Conservation (phyloP, 306 rosid species). For the Prunus mume region DNA sequence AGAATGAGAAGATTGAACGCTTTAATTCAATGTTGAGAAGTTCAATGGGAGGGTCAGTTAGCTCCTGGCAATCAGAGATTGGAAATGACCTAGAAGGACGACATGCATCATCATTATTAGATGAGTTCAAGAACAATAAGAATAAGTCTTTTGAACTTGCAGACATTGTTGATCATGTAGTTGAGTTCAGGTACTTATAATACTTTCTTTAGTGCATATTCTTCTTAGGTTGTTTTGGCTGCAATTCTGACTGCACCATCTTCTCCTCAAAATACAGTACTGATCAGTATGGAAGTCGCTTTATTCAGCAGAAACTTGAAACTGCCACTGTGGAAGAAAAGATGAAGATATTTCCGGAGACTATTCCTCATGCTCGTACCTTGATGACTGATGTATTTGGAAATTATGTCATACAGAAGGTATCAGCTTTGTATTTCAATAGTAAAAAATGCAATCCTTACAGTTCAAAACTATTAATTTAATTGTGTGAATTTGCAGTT, state of each 20-base stretch:
- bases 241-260: slow-evolving; percentile 24
- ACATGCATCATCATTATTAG: slow-evolving; percentile 65
- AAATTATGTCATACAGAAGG: slow-evolving; percentile 96
- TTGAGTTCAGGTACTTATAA: slow-evolving; percentile 75
- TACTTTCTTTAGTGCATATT: slow-evolving; percentile 14
- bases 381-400: slow-evolving; percentile 98
- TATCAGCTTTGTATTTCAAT: slow-evolving; percentile 34
- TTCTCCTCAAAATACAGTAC: slow-evolving; percentile 56
- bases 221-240: slow-evolving; percentile 20
- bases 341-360: slow-evolving; percentile 80
- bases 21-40: slow-evolving; percentile 61
- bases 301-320: slow-evolving; percentile 96
- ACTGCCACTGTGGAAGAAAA: slow-evolving; percentile 76
- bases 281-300: slow-evolving; percentile 99
- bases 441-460: slow-evolving; percentile 7
- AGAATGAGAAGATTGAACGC: slow-evolving; percentile 51
- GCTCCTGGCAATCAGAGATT: slow-evolving; percentile 59
- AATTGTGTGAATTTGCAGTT: slow-evolving; percentile 53
- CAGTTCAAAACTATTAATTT: slow-evolving; percentile 18
- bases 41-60: slow-evolving; percentile 59
- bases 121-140: slow-evolving; percentile 92
- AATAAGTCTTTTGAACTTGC: slow-evolving; percentile 81
- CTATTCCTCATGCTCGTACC: slow-evolving; percentile 73
- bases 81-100: slow-evolving; percentile 59
- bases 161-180: slow-evolving; percentile 72